Evolutionary conservation across 2,329 filamentous ascomycete species (phyloP).

Genomic region (Diaporthe sp.): DNA sequence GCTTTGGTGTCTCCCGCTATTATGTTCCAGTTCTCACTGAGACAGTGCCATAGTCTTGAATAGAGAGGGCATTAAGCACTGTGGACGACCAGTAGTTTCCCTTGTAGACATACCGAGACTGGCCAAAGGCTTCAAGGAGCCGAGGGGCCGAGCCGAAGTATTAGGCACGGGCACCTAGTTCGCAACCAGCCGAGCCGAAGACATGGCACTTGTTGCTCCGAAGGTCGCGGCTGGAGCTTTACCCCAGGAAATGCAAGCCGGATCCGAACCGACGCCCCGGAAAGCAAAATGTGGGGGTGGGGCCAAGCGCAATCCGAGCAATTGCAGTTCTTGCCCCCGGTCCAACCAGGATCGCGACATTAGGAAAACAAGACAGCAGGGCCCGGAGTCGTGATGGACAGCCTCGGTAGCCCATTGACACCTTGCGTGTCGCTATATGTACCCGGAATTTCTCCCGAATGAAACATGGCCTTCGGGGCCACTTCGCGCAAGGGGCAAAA

Average conservation of each 20-base stretch:
- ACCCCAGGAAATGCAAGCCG: slow-evolving; percentile 17
- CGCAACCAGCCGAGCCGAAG: slow-evolving; percentile 9
- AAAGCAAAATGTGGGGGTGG: slow-evolving; percentile 10
- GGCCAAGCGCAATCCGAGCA: neutral
- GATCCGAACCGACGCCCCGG: slow-evolving; percentile 9
- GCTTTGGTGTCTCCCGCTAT: neutral
- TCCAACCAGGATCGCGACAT: neutral
- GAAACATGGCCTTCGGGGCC: neutral
- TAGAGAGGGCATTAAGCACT: neutral
- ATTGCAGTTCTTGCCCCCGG: too few species aligned
- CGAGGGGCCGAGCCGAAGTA: neutral
- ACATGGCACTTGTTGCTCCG: neutral
- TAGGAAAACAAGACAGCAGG: neutral
- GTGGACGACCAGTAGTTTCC: neutral
- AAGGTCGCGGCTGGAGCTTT: neutral
- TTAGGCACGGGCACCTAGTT: neutral
- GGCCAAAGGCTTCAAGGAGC: neutral
- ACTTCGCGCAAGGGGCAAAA: neutral
- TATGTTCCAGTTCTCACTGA: neutral
- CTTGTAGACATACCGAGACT: neutral
- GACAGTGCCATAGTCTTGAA: neutral
- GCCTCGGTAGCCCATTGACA: neutral
- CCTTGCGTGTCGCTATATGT: neutral
- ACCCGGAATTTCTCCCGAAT: neutral
- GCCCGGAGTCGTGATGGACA: neutral